Evolutionary conservation across 164 flowering plant genomes (phyloP).

Genomic region (Vitis vinifera): ASM3070453v1 NC_081820.1:19965001-19965500

Average conservation of each 20-base stretch:
- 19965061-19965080: conserved; percentile 49
- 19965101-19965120: conserved; percentile 50
- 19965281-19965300: conserved; percentile 32
- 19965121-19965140: neutral
- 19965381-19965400: conserved; percentile 30
- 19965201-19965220: conserved; percentile 27
- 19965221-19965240: conserved; percentile 39
- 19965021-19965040: conserved; percentile 7
- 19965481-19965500: conserved; percentile 15
- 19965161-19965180: neutral
- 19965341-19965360: no score
- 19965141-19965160: neutral
- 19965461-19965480: conserved; percentile 52
- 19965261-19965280: conserved; percentile 49
- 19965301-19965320: conserved; percentile 24
- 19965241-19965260: conserved; percentile 47
- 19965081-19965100: conserved; percentile 39
- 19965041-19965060: conserved; percentile 55
- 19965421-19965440: conserved; percentile 23
- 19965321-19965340: no score
- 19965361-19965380: neutral
- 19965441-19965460: conserved; percentile 20
- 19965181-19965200: no score
- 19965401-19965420: conserved; percentile 28
- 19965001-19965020: conserved; percentile 28